These are phyloP conservation scores for Suhomyces maxii DNA, from an alignment of 1,139 yeast genomes.

Conservation along the genomic window DNA sequence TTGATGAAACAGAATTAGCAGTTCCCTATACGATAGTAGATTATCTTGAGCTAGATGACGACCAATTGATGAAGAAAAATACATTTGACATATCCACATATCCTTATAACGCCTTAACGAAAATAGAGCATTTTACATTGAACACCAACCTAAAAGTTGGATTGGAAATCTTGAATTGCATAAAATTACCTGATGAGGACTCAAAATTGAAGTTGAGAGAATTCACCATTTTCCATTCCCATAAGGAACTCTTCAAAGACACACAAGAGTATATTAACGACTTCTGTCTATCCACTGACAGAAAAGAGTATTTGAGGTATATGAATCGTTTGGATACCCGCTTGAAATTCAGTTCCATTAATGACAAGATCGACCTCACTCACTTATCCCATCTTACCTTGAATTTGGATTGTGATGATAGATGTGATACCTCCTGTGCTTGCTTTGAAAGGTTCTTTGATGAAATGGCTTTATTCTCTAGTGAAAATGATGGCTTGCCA, in stretches of 20 bases:
- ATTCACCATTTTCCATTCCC: conserved; percentile 37
- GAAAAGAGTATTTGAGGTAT: conserved; percentile 12
- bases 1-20: conserved; percentile 31
- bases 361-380: conserved; percentile 28
- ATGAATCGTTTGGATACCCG: conserved; percentile 21
- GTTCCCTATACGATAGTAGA: conserved; percentile 4
- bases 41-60: not conserved
- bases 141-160: conserved; percentile 36
- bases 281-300: conserved; percentile 1
- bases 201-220: conserved; percentile 31
- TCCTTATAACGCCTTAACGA: conserved; percentile 26
- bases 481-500: conserved; percentile 29
- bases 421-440: conserved; percentile 24
- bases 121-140: conserved; percentile 33
- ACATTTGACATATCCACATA: conserved; percentile 23
- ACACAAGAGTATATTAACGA: not conserved
- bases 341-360: conserved; percentile 24
- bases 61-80: conserved; percentile 3
- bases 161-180: conserved; percentile 25
- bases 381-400: conserved; percentile 27
- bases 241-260: conserved; percentile 21
- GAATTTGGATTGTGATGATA: conserved; percentile 35
- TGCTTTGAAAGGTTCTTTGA: conserved; percentile 36
- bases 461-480: conserved; percentile 26
- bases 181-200: conserved; percentile 23